Base-by-base conservation (phyloP, 2,329 filamentous ascomycete genomes). In the Nannizzia gypsea region DNA sequence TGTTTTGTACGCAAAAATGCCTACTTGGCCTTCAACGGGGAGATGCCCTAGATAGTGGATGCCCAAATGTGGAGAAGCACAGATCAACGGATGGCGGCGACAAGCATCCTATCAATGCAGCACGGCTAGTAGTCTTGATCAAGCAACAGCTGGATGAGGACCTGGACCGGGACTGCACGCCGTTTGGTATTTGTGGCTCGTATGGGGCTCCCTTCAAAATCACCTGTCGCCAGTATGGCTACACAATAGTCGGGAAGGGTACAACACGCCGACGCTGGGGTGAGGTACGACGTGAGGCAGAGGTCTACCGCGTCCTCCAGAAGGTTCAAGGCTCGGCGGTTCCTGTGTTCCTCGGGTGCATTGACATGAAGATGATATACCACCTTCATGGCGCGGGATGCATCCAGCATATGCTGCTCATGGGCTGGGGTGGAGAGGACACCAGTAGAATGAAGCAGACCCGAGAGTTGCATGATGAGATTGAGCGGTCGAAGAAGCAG, bases 51-150 rank as follows among this genome's bases (percentile, higher is more conserved):
- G 71, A 76, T 59, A 17, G 59, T 28, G n/a, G 57, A 1, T 76
- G 74, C 64, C 75, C 72, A 0, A 77, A 77, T 61, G 64, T 71
- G 1, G 59, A 48, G 6, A 62, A 69, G 58, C 73, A 78, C 64
- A 63, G 65, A 26, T 36, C 22, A 15, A 40, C 26, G 8, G 26
- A 28, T 8, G 34, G 42, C 17, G 26, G 38, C 11, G 40, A 56
- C 36, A 44, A 28, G 44, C 61, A 59, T 15, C 34, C n/a, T 28
- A 60, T 60, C 36, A 36, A 17, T 50, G 38, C 52, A 56, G 36
- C 36, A 20, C 20, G 59, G 11, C 60, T 66, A 24, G 62, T 60
- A 28, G 20, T 36, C 8, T 57, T 63, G 34, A 31, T 63, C 1
- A 55, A 58, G 26, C 8, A 61, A 11, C 59, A 60, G 55, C 59